Base-by-base conservation (phyloP, 441 rosid genomes). In the Isatis lusitanica region DNA sequence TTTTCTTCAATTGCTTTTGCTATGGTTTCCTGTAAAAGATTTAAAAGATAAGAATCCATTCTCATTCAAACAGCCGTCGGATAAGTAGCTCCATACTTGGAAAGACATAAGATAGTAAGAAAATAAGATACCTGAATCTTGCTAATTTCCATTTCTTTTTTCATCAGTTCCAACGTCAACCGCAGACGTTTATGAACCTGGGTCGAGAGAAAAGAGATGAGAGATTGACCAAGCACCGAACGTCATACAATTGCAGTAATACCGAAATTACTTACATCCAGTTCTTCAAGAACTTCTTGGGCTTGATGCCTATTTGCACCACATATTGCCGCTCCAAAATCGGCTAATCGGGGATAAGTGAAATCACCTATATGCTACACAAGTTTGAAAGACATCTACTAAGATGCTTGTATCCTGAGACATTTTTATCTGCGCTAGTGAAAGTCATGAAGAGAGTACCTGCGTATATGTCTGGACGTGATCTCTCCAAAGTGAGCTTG, bases 1-100 rank as follows among this genome's bases (percentile, higher is more conserved):
- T 96, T 96, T 79, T 96, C 99, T 82, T 96, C 99, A 74, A 93
- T 96, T 71, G 99, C 97, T 84, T 92, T 96, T 30, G 98, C 97
- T 60, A 96, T 96, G 9, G 98, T 72, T 84, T 93, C 98, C 99
- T 96, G 79, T 35, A 68, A 28, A 78, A 58, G 56, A 76, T 38
- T 57, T 58, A 55, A 62, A 68, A 60, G 74, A 75, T 63, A 36
- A 65, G 56, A 47, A 61, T 31, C 12, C 40, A 60, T 55, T 48
- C 38, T 42, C 68, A 47, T 65, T 36, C 42, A 76, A 65, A 76
- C 58, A 69, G 24, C 12, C 60, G 61, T 60, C 2, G 3, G 70
- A 68, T 42, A 58, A 72, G 30, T 31, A 6, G 44, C n/a, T 63
- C 33, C 40, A 31, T 46, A 66, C 31, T n/a, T 43, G 26, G 51